Evolutionary conservation across 1,139 yeast species (phyloP).

Genomic region (Williopsis jadinii): DNA sequence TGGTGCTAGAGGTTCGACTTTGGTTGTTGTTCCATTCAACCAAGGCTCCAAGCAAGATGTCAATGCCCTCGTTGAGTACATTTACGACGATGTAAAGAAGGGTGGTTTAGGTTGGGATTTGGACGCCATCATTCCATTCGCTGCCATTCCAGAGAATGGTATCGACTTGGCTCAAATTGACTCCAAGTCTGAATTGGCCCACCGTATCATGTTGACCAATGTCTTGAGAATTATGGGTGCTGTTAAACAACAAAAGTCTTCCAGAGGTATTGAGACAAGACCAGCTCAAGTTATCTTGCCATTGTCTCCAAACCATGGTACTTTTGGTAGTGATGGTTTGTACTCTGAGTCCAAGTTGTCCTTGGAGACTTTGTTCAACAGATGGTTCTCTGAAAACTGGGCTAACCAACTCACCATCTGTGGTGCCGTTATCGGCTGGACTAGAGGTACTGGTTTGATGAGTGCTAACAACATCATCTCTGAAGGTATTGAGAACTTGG

Average conservation of each 20-base stretch:
- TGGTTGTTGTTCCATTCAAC: constrained; percentile 96
- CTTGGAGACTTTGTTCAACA: constrained; percentile 91
- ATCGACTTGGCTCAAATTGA: constrained; percentile 89
- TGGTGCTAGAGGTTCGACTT: constrained; percentile 87
- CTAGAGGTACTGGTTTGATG: constrained; percentile 99
- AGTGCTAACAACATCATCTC: constrained; percentile 95
- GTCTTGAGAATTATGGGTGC: constrained; percentile 86
- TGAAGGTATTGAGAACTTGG: constrained; percentile 91
- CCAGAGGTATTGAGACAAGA: constrained; percentile 77
- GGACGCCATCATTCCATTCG: constrained; percentile 93
- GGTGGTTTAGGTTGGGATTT: constrained; percentile 98
- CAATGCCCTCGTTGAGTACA: constrained; percentile 74
- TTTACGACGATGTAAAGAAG: constrained; percentile 72
- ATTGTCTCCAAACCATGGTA: constrained; percentile 97
- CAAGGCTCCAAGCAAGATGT: constrained; percentile 96
- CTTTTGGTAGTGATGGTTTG: constrained; percentile 95
- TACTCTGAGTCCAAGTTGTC: constrained; percentile 96
- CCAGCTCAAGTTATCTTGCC: constrained; percentile 98
- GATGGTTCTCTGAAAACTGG: constrained; percentile 99
- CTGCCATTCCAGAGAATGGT: constrained; percentile 98
- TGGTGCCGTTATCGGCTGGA: constrained; percentile 99
- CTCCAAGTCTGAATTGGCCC: constrained; percentile 95
- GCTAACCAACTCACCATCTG: constrained; percentile 87
- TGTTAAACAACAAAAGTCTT: constrained; percentile 75
- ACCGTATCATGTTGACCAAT: constrained; percentile 96